Conservation (phyloP, 805 yeast genomes). For the Debaryomyces prosopidis region DNA sequence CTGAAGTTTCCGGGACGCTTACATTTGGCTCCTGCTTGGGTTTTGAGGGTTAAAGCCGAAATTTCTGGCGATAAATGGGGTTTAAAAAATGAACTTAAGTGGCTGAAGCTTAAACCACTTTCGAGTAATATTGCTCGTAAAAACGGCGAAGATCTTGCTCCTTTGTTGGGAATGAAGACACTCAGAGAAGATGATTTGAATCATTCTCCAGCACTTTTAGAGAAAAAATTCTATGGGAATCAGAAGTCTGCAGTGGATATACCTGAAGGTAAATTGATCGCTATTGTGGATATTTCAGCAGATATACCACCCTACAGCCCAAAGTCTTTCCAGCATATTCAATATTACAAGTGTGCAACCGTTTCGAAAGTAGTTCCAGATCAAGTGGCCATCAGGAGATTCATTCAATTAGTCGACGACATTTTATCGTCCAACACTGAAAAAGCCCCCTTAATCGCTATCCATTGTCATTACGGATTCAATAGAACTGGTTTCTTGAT, state of each 20-base stretch:
- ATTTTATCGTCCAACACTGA: conserved; percentile 28
- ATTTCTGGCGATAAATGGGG: conserved; percentile 78
- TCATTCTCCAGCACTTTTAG: conserved; percentile 62
- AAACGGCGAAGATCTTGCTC: conserved; percentile 36
- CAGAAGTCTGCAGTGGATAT: conserved; percentile 4
- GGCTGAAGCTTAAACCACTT: conserved; percentile 58
- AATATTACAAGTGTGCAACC: conserved; percentile 71
- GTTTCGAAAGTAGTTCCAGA: conserved; percentile 79
- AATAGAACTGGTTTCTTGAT: conserved; percentile 76
- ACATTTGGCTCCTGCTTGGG: conserved; percentile 71
- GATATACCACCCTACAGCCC: conserved; percentile 75
- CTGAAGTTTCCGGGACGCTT: conserved; percentile 45
- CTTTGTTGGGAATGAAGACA: conserved; percentile 73
- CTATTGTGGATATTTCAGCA: conserved; percentile 68
- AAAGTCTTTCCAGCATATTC: conserved; percentile 47
- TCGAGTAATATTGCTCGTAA: conserved; percentile 42
- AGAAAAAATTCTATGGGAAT: conserved; percentile 38
- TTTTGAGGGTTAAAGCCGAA: conserved; percentile 59
- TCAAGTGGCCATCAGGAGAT: conserved; percentile 54
- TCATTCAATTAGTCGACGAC: conserved; percentile 53
- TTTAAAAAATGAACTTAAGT: conserved; percentile 69
- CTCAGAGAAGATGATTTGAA: conserved; percentile 59
- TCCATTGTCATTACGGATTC: conserved; percentile 83
- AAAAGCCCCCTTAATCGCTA: conserved; percentile 48
- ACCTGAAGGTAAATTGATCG: conserved; percentile 44